These are phyloP conservation scores for Solanum chiquidenum DNA, from an alignment of 257 asterid species.

Conservation along the genomic window DNA sequence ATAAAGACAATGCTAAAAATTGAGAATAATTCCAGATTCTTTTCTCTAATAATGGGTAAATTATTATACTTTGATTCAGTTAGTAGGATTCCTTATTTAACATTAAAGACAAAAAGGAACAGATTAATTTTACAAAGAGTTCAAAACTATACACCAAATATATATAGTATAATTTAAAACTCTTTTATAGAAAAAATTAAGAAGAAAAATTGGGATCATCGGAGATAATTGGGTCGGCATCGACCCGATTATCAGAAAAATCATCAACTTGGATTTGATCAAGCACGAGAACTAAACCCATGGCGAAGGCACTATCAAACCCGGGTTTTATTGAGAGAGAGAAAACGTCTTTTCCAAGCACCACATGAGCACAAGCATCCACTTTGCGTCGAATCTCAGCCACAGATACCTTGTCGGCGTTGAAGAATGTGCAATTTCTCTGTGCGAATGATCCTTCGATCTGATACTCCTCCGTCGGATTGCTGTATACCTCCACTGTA, in stretches of 20 bases:
- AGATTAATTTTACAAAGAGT: not conserved
- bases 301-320: conserved; percentile 62
- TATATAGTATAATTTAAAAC: not conserved
- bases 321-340: conserved; percentile 33
- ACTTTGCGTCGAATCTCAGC: conserved; percentile 79
- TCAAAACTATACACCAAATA: not conserved
- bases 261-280: conserved; percentile 49
- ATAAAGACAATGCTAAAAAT: not conserved
- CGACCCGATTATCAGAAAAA: conserved; percentile 13
- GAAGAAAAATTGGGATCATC: conserved; percentile 13
- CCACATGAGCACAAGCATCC: conserved; percentile 36
- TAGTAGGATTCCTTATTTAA: not conserved
- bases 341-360: conserved; percentile 64
- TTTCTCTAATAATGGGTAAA: not conserved
- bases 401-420: conserved; percentile 23
- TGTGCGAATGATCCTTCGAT: conserved; percentile 56
- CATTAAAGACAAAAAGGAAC: not conserved
- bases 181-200: not conserved
- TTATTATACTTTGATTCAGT: not conserved
- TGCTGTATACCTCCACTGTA: conserved; percentile 33
- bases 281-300: conserved; percentile 61
- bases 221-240: conserved; percentile 23
- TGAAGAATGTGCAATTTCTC: conserved; percentile 37
- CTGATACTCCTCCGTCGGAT: conserved; percentile 39
- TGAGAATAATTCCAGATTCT: not conserved